These are phyloP conservation scores for Phytophthora lateralis DNA, from an alignment of 352 stramenopile genomes.

Conservation along the genomic window DNA sequence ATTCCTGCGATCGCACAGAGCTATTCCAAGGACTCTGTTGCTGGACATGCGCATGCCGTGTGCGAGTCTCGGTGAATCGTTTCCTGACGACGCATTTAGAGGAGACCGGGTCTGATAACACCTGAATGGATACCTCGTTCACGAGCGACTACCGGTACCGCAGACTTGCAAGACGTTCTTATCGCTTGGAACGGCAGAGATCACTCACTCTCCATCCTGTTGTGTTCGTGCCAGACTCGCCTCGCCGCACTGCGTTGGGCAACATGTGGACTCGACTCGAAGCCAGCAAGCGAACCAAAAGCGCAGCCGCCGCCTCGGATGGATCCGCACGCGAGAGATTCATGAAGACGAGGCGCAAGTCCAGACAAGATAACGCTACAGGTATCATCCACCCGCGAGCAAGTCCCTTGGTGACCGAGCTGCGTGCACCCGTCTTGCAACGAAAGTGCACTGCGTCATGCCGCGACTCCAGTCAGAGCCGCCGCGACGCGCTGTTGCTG, in stretches of 20 bases:
- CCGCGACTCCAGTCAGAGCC: slow-evolving; percentile 17
- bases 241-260: neutral
- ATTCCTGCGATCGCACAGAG: slow-evolving; percentile 9
- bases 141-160: neutral
- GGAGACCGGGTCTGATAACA: slow-evolving; percentile 7
- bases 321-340: neutral
- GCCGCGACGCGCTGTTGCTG: neutral
- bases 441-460: slow-evolving; percentile 13
- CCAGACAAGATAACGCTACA: slow-evolving; percentile 10
- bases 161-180: neutral
- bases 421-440: neutral
- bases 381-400: too few species aligned
- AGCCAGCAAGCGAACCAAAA: too few species aligned
- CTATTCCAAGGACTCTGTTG: slow-evolving; percentile 17
- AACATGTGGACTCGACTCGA: neutral
- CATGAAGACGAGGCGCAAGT: slow-evolving; percentile 17
- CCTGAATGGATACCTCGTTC: slow-evolving; percentile 1
- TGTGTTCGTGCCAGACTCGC: neutral
- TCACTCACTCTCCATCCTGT: neutral
- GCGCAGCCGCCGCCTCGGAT: neutral
- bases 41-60: neutral
- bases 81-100: neutral
- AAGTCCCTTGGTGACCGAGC: neutral
- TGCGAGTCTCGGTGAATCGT: slow-evolving; percentile 5
- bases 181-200: neutral